Conservation (phyloP, 1,284 basidiomycete species). For the Mrakiaceae sp. region DNA sequence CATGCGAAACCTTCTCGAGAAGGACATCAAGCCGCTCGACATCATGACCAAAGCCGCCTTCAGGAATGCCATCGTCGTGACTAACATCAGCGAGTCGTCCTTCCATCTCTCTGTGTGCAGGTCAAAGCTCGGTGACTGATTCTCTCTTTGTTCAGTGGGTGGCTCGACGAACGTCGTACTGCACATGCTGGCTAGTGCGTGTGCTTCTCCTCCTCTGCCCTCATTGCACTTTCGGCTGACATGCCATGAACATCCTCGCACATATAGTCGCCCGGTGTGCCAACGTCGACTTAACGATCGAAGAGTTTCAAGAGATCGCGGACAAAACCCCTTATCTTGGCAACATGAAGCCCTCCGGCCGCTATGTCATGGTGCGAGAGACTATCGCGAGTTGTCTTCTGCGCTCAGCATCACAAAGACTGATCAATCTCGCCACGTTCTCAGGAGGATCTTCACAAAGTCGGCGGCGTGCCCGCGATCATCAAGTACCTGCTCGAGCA, state of each 20-base stretch:
- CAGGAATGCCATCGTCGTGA: conserved; percentile 74
- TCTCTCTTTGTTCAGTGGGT: not conserved
- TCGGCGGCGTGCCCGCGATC: conserved; percentile 62
- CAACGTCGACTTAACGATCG: conserved; percentile 65
- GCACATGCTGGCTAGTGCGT: conserved; percentile 58
- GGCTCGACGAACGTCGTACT: conserved; percentile 50
- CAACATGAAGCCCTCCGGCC: conserved; percentile 80
- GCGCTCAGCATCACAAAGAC: conserved; percentile 17
- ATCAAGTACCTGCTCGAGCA: conserved; percentile 39
- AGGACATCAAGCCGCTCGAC: conserved; percentile 76
- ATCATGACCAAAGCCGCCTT: conserved; percentile 80
- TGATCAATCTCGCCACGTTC: conserved; percentile 18
- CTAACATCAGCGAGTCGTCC: conserved; percentile 42
- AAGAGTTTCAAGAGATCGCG: conserved; percentile 77
- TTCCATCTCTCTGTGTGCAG: not conserved
- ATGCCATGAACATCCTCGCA: not conserved
- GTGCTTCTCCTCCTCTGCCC: no score
- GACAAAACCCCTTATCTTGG: conserved; percentile 78
- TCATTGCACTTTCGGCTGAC: not conserved
- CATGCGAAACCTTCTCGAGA: conserved; percentile 62
- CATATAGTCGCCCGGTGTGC: conserved; percentile 63
- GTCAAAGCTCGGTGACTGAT: not conserved
- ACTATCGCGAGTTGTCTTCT: no score
- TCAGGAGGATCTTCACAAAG: conserved; percentile 70
- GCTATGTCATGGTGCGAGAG: conserved; percentile 55